Evolutionary conservation across 2,329 filamentous ascomycete genomes (phyloP).

Genomic region (Chaetoscypha palmicola): DNA sequence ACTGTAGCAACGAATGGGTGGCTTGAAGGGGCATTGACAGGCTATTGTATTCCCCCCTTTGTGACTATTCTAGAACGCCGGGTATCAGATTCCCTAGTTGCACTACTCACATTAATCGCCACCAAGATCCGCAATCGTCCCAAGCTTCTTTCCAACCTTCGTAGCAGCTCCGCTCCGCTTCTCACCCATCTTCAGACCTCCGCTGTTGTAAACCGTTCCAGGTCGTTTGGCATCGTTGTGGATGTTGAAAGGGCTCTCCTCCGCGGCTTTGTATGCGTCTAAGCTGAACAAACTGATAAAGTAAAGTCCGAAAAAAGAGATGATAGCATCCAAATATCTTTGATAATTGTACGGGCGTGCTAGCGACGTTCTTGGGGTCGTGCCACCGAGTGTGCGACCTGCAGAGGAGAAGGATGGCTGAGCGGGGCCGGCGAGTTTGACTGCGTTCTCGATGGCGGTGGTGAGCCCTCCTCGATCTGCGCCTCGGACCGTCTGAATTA

Average conservation of each 20-base stretch:
- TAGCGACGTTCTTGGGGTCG: slow-evolving; percentile 20
- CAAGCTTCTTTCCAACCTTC: slow-evolving; percentile 27
- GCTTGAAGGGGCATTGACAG: too few species aligned
- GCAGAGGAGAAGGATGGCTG: slow-evolving; percentile 46
- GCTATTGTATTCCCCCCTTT: too few species aligned
- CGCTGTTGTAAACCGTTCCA: slow-evolving; percentile 7
- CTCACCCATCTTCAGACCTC: background rate
- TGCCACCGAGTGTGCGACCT: slow-evolving; percentile 51
- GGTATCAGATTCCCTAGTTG: too few species aligned
- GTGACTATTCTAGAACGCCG: too few species aligned
- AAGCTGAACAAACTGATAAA: slow-evolving; percentile 56
- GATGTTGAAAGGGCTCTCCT: slow-evolving; percentile 52
- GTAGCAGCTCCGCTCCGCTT: slow-evolving; percentile 28
- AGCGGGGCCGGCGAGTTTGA: slow-evolving; percentile 41
- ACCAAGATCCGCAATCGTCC: slow-evolving; percentile 30
- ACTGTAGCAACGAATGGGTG: too few species aligned
- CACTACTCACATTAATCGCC: too few species aligned
- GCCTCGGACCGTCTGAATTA: slow-evolving; percentile 71
- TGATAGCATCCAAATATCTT: slow-evolving; percentile 41
- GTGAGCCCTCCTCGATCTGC: slow-evolving; percentile 72
- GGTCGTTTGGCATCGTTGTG: slow-evolving; percentile 13
- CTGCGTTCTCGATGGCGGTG: slow-evolving; percentile 65
- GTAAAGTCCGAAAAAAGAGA: slow-evolving; percentile 55
- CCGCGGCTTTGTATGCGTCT: slow-evolving; percentile 54
- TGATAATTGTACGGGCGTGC: slow-evolving; percentile 34